Conservation (phyloP, 2,329 filamentous ascomycete genomes). For the Bipolaris sorokiniana region DNA sequence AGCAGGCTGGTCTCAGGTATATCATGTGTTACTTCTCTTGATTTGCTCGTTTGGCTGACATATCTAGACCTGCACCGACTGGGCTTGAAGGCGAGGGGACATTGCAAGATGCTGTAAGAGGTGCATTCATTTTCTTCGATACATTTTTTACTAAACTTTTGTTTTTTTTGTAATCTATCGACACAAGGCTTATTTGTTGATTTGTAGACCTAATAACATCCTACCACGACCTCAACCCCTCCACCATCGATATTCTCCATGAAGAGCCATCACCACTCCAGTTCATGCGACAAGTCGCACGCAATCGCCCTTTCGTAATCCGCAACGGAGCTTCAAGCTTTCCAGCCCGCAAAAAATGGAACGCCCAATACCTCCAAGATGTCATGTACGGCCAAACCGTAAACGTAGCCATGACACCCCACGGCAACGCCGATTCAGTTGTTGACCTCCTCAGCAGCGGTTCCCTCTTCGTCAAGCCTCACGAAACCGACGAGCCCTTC, state of each 20-base stretch:
- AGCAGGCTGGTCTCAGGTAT: constrained; percentile 29
- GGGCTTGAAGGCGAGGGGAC: constrained; percentile 32
- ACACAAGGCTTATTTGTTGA: background rate
- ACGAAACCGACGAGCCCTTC: constrained; percentile 70
- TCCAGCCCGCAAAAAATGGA: constrained; percentile 69
- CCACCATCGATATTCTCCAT: constrained; percentile 64
- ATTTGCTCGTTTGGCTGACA: background rate
- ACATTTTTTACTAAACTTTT: background rate
- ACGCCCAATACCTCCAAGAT: constrained; percentile 62
- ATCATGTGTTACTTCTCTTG: background rate
- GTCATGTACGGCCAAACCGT: constrained; percentile 64
- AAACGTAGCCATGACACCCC: constrained; percentile 79
- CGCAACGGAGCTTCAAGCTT: constrained; percentile 67
- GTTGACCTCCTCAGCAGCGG: constrained; percentile 65
- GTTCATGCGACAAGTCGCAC: constrained; percentile 78
- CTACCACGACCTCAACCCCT: constrained; percentile 76
- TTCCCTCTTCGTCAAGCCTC: constrained; percentile 70
- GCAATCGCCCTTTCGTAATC: constrained; percentile 77
- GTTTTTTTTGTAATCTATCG: background rate
- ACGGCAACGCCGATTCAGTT: constrained; percentile 67
- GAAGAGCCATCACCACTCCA: constrained; percentile 75
- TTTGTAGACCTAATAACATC: constrained; percentile 61
- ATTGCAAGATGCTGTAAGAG: constrained; percentile 47
- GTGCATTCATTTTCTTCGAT: constrained; percentile 31
- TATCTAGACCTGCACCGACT: constrained; percentile 37